Evolutionary conservation across 2,329 filamentous ascomycete genomes (phyloP).

Genomic region (Monilinia aucupariae): DNA sequence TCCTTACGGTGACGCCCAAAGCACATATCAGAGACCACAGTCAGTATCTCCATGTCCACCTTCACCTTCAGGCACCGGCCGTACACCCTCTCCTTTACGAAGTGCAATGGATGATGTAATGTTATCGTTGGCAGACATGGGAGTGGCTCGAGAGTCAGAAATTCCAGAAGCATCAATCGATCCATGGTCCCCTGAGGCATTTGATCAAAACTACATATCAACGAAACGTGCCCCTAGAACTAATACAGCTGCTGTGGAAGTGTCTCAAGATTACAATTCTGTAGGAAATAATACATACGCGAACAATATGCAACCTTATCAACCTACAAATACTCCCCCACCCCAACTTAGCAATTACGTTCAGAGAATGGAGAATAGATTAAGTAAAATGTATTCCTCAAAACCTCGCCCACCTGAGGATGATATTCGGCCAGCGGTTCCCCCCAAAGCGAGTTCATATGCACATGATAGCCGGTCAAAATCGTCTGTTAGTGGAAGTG

Average conservation of each 20-base stretch:
- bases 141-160: slow-evolving; percentile 52
- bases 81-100: slow-evolving; percentile 85
- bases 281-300: slow-evolving; percentile 44
- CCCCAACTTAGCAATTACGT: slow-evolving; percentile 82
- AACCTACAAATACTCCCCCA: slow-evolving; percentile 49
- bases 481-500: slow-evolving; percentile 49
- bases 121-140: slow-evolving; percentile 86
- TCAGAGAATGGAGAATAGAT: slow-evolving; percentile 80
- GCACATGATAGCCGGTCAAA: slow-evolving; percentile 44
- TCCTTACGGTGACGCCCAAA: slow-evolving; percentile 39
- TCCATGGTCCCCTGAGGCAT: slow-evolving; percentile 89
- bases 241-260: slow-evolving; percentile 70
- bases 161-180: slow-evolving; percentile 54
- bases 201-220: slow-evolving; percentile 46
- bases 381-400: slow-evolving; percentile 40
- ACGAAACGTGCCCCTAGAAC: slow-evolving; percentile 45
- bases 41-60: slow-evolving; percentile 60
- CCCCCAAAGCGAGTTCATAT: slow-evolving; percentile 47
- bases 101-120: slow-evolving; percentile 98
- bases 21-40: slow-evolving; percentile 50
- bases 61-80: slow-evolving; percentile 59
- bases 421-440: slow-evolving; percentile 28
- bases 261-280: slow-evolving; percentile 48
- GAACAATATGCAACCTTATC: slow-evolving; percentile 28
- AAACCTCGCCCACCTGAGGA: slow-evolving; percentile 21